These are phyloP conservation scores for Aspergillus pseudoglaucus DNA, from an alignment of 2,329 filamentous ascomycete species.

Conservation along the genomic window DNA sequence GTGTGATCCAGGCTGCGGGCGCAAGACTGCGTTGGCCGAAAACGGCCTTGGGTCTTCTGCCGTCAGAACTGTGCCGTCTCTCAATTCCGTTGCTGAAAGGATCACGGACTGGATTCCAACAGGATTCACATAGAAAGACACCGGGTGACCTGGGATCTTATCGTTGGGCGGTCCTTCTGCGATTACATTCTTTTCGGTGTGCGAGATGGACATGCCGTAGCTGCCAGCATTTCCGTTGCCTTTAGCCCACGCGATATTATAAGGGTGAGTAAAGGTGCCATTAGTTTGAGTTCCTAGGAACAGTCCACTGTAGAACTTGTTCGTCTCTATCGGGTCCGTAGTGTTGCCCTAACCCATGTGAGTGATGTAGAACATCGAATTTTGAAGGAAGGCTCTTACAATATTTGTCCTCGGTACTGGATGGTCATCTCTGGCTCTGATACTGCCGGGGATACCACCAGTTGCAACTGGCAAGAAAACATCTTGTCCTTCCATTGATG, in stretches of 20 bases:
- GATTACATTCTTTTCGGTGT: constrained; percentile 62
- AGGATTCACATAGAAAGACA: constrained; percentile 71
- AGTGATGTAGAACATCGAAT: constrained; percentile 3
- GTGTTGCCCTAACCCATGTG: constrained; percentile 20
- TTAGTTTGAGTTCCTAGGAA: constrained; percentile 67
- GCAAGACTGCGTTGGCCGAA: constrained; percentile 63
- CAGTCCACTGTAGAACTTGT: constrained; percentile 69
- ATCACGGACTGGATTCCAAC: constrained; percentile 74
- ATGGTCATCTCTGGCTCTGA: constrained; percentile 35
- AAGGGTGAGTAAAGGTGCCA: constrained; percentile 69
- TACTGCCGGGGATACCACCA: constrained; percentile 31
- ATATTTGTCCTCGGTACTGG: constrained; percentile 36
- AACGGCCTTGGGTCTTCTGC: constrained; percentile 50
- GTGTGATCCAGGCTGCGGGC: constrained; percentile 44
- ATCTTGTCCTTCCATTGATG: constrained; percentile 32
- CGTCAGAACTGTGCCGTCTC: constrained; percentile 50
- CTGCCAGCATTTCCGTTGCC: constrained; percentile 57
- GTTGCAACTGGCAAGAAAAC: constrained; percentile 38
- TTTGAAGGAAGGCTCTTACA: constrained; percentile 19
- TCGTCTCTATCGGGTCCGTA: constrained; percentile 37
- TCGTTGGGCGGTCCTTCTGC: constrained; percentile 56
- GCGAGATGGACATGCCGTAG: constrained; percentile 72
- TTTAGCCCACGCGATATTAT: constrained; percentile 61
- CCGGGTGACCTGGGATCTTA: constrained; percentile 50
- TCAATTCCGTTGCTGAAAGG: constrained; percentile 71